Conservation (phyloP, 1,284 basidiomycete species). For the Moniliophthora roreri region DNA sequence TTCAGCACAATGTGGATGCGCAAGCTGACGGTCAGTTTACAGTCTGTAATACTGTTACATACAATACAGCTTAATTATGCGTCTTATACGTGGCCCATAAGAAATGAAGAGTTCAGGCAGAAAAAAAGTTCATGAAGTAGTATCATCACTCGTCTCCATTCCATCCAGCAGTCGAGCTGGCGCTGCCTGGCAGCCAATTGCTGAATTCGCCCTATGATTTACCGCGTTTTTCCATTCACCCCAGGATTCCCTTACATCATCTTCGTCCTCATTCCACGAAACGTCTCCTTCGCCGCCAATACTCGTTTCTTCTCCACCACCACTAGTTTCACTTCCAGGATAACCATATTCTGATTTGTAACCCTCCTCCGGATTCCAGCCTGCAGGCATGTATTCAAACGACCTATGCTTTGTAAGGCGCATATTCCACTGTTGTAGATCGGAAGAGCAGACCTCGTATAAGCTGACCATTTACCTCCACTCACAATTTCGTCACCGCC, state of each 20-base stretch:
- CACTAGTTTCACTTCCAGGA: conserved; percentile 1
- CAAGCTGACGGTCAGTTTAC: no score
- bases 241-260: conserved; percentile 1
- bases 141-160: conserved; percentile 40
- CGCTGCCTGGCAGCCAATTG: conserved; percentile 18
- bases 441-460: no score
- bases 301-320: not conserved
- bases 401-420: no score
- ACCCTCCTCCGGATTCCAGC: conserved; percentile 13
- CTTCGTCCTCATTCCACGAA: conserved; percentile 16
- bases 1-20: no score
- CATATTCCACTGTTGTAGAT: no score
- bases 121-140: conserved; percentile 19
- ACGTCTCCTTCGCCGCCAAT: conserved; percentile 7
- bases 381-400: conserved; percentile 12
- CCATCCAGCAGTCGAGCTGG: conserved; percentile 37
- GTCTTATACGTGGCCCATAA: no score
- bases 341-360: conserved; percentile 12
- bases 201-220: not conserved
- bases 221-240: not conserved
- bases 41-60: no score
- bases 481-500: no score
- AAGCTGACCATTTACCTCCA: no score
- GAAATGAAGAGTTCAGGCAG: not conserved
- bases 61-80: no score